Evolutionary conservation across 192 early-diverging fungal genomes (phyloP).

Genomic region (Anaeromyces robustus): DNA sequence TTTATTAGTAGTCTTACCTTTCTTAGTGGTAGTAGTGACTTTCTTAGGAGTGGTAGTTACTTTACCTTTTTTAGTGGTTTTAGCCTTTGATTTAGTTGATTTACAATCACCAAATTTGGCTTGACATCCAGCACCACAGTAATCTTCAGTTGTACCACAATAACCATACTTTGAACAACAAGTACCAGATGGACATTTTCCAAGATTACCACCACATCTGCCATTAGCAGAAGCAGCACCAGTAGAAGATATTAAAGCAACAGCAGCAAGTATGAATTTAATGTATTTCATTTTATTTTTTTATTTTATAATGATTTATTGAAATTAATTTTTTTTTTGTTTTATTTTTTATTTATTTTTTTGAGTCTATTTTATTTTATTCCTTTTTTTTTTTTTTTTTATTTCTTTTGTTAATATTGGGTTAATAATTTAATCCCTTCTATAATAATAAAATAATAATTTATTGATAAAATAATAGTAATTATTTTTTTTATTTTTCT

Average conservation of each 20-base stretch:
- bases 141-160: not conserved
- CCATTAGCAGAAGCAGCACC: not conserved
- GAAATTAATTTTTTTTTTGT: not conserved
- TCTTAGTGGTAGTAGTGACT: too few relatives aligned
- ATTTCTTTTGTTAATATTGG: too few relatives aligned
- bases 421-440: too few relatives aligned
- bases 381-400: too few relatives aligned
- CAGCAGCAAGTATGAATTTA: not conserved
- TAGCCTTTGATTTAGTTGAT: not conserved
- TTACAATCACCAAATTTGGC: not conserved
- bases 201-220: conserved; percentile 4
- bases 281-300: not conserved
- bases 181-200: not conserved
- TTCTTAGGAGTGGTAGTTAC: too few relatives aligned
- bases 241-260: not conserved
- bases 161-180: not conserved
- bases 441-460: too few relatives aligned
- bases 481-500: too few relatives aligned
- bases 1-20: too few relatives aligned
- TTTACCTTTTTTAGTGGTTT: not conserved
- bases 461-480: too few relatives aligned
- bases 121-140: not conserved
- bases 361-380: too few relatives aligned
- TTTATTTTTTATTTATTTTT: not conserved
- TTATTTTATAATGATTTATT: too few relatives aligned